phyloP scores from a whole-genome alignment of 2,329 filamentous ascomycete genomes.

The Stenocarpella maydis region DNA sequence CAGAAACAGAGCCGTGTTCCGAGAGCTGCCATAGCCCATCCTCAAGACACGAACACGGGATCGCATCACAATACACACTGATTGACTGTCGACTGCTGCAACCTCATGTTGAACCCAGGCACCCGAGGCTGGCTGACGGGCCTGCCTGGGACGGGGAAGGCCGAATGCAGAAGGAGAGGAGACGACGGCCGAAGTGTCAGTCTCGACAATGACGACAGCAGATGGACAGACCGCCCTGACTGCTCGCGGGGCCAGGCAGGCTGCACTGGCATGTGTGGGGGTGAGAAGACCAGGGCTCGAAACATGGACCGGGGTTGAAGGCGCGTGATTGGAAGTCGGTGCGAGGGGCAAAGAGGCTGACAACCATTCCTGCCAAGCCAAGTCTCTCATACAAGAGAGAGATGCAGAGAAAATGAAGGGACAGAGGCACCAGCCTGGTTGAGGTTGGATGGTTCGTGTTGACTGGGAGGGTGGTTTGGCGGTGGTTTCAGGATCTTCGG shows the following conservation, averaged over 20 bases:
- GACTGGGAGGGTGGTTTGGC: constrained; percentile 15
- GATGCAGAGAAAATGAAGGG: too few species aligned
- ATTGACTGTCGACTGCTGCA: not conserved
- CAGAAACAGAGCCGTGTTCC: constrained; percentile 22
- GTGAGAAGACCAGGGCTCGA: constrained; percentile 17
- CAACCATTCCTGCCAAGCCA: too few species aligned
- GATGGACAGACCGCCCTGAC: too few species aligned
- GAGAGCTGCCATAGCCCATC: constrained; percentile 8
- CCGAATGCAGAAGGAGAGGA: not conserved
- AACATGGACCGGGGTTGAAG: not conserved
- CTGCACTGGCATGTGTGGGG: not conserved
- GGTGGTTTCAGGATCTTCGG: constrained; percentile 35
- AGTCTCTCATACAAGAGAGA: too few species aligned
- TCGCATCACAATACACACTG: not conserved
- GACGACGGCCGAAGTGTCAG: too few species aligned
- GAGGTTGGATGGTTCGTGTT: constrained; percentile 16
- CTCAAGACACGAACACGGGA: constrained; percentile 2
- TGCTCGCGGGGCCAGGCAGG: not conserved
- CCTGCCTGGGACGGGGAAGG: not conserved
- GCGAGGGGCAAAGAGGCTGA: too few species aligned
- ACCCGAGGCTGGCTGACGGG: not conserved
- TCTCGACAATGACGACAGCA: not conserved
- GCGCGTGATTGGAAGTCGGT: constrained; percentile 1
- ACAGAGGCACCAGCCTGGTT: too few species aligned
- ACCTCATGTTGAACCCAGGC: not conserved